These are phyloP conservation scores for Arthroderma sp. DNA, from an alignment of 2,329 filamentous ascomycete genomes.

Conservation along the genomic window DNA sequence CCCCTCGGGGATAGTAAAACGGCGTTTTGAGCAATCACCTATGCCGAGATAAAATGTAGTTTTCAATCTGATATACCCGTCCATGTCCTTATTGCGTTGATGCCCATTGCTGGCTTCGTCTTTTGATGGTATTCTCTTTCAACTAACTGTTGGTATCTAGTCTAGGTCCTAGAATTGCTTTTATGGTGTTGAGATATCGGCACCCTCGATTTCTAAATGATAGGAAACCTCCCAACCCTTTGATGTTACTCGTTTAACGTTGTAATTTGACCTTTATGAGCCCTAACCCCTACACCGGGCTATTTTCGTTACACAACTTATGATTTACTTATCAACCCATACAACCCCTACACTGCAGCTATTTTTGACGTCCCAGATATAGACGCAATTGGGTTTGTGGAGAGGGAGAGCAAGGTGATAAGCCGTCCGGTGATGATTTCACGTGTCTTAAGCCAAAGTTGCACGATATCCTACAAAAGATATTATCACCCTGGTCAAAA, in stretches of 20 bases:
- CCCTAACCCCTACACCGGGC: no score
- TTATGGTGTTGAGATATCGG: background rate
- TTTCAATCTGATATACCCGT: conserved; percentile 32
- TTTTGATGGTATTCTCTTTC: background rate
- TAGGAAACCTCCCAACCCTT: no score
- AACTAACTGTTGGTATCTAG: background rate
- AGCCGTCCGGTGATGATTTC: conserved; percentile 28
- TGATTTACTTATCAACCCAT: no score
- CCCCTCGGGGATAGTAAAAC: conserved; percentile 12
- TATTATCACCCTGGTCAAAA: background rate
- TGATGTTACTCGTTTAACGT: no score
- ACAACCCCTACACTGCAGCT: no score
- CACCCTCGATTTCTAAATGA: no score
- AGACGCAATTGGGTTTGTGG: no score
- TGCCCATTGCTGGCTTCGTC: background rate
- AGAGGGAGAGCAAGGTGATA: background rate
- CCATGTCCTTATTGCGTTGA: background rate
- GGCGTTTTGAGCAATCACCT: conserved; percentile 25
- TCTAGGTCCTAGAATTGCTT: background rate
- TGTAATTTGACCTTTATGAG: no score
- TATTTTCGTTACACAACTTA: no score
- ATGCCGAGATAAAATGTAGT: conserved; percentile 32
- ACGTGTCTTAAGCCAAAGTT: conserved; percentile 36
- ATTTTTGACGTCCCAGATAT: background rate
- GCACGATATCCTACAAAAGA: conserved; percentile 30